Evolutionary conservation across 805 yeast species (phyloP).

Genomic region (Tetrapisispora nanseiensis): DNA sequence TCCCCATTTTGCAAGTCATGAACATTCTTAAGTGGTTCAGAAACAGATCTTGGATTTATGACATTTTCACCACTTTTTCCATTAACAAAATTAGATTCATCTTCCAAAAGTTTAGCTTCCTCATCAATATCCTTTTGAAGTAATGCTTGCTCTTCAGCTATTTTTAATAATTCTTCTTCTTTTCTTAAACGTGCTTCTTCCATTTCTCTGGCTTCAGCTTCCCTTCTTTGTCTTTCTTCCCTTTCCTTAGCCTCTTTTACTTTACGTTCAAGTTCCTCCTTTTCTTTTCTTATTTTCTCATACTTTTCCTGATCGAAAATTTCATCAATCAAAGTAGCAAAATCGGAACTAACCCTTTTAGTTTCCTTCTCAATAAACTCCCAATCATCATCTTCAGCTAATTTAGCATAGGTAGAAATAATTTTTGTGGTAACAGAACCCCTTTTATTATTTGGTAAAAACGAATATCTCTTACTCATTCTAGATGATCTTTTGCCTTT

Average conservation of each 20-base stretch:
- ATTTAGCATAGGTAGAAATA: constrained; percentile 62
- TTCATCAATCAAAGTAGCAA: constrained; percentile 68
- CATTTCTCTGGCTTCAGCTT: constrained; percentile 14
- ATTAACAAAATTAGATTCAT: constrained; percentile 7
- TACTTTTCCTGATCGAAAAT: constrained; percentile 63
- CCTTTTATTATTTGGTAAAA: constrained; percentile 40
- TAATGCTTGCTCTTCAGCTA: constrained; percentile 15
- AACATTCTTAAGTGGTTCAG: constrained; percentile 30
- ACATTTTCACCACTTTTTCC: constrained; percentile 7
- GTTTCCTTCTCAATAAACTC: constrained; percentile 63
- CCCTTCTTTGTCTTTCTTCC: constrained; percentile 34
- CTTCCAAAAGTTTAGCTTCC: constrained; percentile 15
- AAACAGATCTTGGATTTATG: constrained; percentile 27
- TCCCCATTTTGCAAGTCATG: constrained; percentile 25
- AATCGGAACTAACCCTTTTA: constrained; percentile 66
- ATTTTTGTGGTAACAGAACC: constrained; percentile 64
- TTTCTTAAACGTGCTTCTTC: constrained; percentile 11
- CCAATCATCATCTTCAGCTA: constrained; percentile 56
- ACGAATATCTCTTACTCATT: constrained; percentile 30
- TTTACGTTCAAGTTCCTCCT: constrained; percentile 38
- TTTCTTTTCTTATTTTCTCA: constrained; percentile 43
- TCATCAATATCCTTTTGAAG: constrained; percentile 24
- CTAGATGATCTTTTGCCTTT: constrained; percentile 17
- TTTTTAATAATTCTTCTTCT: constrained; percentile 14
- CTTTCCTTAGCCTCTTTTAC: constrained; percentile 37